A percentile compares a stretch with the other conserved stretches of the same genome.
Conservation (phyloP, 2,329 filamentous ascomycete species). For the Penicillium sp. region DNA sequence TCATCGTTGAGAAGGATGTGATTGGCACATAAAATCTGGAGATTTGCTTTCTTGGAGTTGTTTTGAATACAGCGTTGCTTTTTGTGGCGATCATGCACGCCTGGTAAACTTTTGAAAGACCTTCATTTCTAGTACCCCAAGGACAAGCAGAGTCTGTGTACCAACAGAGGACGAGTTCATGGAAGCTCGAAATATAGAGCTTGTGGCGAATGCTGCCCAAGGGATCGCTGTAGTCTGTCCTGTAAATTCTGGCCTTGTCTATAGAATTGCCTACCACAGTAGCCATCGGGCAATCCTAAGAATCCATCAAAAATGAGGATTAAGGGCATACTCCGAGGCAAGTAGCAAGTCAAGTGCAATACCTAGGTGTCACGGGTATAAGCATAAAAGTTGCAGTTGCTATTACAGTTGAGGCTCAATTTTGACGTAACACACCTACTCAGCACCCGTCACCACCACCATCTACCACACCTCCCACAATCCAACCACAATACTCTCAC, state of each 20-base stretch:
- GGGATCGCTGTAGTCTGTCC: too few species aligned
- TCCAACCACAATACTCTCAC: conserved; percentile 4
- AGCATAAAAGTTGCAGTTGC: too few species aligned
- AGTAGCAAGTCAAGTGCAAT: too few species aligned
- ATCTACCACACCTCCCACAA: conserved; percentile 20
- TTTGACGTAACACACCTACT: conserved; percentile 19
- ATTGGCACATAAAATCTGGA: background rate
- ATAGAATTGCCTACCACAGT: too few species aligned
- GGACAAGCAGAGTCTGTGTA: background rate
- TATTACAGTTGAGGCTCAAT: background rate
- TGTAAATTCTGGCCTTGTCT: too few species aligned
- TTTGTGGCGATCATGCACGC: background rate
- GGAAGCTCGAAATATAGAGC: background rate
- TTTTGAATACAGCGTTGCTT: background rate
- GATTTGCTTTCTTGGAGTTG: conserved; percentile 2
- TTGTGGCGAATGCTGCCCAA: background rate
- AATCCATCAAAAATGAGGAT: too few species aligned
- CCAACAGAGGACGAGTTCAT: background rate
- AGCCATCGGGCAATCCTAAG: too few species aligned
- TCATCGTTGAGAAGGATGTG: conserved; percentile 9
- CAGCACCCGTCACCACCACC: conserved; percentile 9
- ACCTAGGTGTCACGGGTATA: too few species aligned
- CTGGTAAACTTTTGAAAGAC: background rate
- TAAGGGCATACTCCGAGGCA: too few species aligned
- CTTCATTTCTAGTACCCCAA: background rate